A percentile compares a stretch with the other conserved stretches of the same genome.
phyloP scores from a whole-genome alignment of 768 basidiomycete species.

The Cantharellus anzutake region DNA sequence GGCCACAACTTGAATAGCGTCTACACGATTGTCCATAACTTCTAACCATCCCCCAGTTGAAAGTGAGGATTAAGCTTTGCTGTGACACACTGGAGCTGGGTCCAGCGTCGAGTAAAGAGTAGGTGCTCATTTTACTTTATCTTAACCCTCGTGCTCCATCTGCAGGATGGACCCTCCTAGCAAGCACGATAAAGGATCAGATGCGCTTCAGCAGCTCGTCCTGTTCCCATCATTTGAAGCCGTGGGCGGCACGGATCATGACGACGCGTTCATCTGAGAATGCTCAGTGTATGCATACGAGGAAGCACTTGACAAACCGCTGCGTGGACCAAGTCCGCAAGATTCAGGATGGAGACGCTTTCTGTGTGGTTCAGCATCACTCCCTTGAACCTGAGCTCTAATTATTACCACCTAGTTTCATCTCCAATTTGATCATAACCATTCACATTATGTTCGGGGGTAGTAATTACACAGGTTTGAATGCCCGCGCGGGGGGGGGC shows the following conservation, averaged over 20 bases:
- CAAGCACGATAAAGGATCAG: slow-evolving; percentile 25
- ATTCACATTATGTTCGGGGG: neutral
- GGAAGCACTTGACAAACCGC: slow-evolving; percentile 38
- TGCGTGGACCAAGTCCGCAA: slow-evolving; percentile 21
- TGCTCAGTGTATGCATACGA: slow-evolving; percentile 55
- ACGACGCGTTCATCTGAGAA: slow-evolving; percentile 37
- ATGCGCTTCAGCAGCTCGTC: slow-evolving; percentile 12
- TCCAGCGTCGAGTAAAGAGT: slow-evolving; percentile 46
- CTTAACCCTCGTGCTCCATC: too few relatives aligned
- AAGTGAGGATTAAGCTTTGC: slow-evolving; percentile 33
- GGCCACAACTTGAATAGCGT: slow-evolving; percentile 25
- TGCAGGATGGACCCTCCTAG: too few relatives aligned
- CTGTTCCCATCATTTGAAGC: slow-evolving; percentile 40
- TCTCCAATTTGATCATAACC: neutral
- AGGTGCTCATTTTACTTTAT: neutral
- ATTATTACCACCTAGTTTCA: neutral
- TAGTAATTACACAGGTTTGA: neutral
- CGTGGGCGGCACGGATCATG: slow-evolving; percentile 53
- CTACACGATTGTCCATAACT: slow-evolving; percentile 36
- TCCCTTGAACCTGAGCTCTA: slow-evolving; percentile 22
- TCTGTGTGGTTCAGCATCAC: slow-evolving; percentile 52
- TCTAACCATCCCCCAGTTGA: neutral
- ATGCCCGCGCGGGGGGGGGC: neutral
- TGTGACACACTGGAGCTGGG: slow-evolving; percentile 31
- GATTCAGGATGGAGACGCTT: slow-evolving; percentile 29